Percentiles rank a stretch among this genome's conserved stretches.
These are phyloP conservation scores for Paecilomyces formosus DNA, from an alignment of 2,329 filamentous ascomycete genomes.

Conservation along the genomic window DNA sequence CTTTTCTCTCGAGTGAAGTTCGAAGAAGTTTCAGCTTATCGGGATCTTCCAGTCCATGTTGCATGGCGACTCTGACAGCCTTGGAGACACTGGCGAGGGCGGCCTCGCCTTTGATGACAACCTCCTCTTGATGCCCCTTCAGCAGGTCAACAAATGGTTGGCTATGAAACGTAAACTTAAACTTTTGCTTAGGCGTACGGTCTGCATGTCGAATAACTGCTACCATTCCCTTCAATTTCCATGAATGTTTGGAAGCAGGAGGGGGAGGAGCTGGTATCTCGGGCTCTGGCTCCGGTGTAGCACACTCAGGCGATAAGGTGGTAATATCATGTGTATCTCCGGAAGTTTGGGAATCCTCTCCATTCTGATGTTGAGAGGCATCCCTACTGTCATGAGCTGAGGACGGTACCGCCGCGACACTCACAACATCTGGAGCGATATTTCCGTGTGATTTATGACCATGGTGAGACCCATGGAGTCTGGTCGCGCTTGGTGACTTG, in stretches of 20 bases:
- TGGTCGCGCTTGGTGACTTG: conserved; percentile 59
- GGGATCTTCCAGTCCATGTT: conserved; percentile 72
- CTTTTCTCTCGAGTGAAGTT: conserved; percentile 86
- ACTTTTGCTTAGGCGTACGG: conserved; percentile 96
- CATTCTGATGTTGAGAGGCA: conserved; percentile 10
- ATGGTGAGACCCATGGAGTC: conserved; percentile 44
- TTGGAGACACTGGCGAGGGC: conserved; percentile 82
- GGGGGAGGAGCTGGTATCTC: conserved; percentile 34
- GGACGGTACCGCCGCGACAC: conserved; percentile 23
- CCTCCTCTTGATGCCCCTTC: conserved; percentile 93
- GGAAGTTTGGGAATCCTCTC: conserved; percentile 15
- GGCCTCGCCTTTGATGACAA: conserved; percentile 84
- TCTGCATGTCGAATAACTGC: conserved; percentile 95
- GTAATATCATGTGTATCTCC: conserved; percentile 11
- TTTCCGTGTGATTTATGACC: conserved; percentile 32
- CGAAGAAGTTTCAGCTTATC: conserved; percentile 79
- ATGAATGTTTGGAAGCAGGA: conserved; percentile 76
- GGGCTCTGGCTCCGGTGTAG: conserved; percentile 14
- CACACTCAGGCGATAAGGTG: conserved; percentile 17
- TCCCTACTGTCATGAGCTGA: conserved; percentile 24
- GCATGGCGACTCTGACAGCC: conserved; percentile 74
- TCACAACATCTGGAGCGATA: conserved; percentile 38
- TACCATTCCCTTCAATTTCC: conserved; percentile 97
- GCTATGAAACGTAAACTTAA: conserved; percentile 98
- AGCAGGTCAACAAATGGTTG: conserved; percentile 92